A percentile compares a stretch with the other conserved stretches of the same genome.
These are phyloP conservation scores for Penicillium capsulatum DNA, from an alignment of 2,329 filamentous ascomycete species.

Conservation along the genomic window DNA sequence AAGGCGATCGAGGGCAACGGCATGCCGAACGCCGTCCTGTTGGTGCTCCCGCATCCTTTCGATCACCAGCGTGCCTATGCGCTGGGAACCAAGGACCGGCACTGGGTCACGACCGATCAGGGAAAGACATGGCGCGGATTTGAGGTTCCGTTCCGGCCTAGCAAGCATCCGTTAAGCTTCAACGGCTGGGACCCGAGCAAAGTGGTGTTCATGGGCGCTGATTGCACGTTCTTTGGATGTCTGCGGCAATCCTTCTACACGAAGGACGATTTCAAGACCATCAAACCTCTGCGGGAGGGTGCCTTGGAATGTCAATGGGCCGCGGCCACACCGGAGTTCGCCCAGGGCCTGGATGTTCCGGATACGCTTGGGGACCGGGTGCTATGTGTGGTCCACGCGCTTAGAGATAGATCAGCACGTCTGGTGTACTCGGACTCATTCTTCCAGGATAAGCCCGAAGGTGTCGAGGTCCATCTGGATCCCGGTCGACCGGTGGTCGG, in stretches of 20 bases:
- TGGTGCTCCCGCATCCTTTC: constrained; percentile 71
- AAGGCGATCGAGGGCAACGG: constrained; percentile 57
- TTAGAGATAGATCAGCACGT: constrained; percentile 69
- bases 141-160: constrained; percentile 56
- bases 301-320: constrained; percentile 85
- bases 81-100: constrained; percentile 62
- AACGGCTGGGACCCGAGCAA: constrained; percentile 79
- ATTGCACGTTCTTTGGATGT: constrained; percentile 63
- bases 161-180: constrained; percentile 60
- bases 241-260: constrained; percentile 68
- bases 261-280: constrained; percentile 72
- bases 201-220: constrained; percentile 76
- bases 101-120: constrained; percentile 79
- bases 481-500: constrained; percentile 70
- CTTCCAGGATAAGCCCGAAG: constrained; percentile 58
- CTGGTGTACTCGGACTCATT: constrained; percentile 78
- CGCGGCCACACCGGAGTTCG: constrained; percentile 67
- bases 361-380: constrained; percentile 66
- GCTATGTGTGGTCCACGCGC: constrained; percentile 73
- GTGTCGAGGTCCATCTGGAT: constrained; percentile 70
- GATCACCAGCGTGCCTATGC: constrained; percentile 77
- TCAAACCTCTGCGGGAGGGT: constrained; percentile 61
- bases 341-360: constrained; percentile 49
- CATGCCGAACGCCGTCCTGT: constrained; percentile 44
- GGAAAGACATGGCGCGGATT: constrained; percentile 80